Base-by-base conservation (phyloP, 2,329 filamentous ascomycete species). In the Chaetomium olivaceum region DNA sequence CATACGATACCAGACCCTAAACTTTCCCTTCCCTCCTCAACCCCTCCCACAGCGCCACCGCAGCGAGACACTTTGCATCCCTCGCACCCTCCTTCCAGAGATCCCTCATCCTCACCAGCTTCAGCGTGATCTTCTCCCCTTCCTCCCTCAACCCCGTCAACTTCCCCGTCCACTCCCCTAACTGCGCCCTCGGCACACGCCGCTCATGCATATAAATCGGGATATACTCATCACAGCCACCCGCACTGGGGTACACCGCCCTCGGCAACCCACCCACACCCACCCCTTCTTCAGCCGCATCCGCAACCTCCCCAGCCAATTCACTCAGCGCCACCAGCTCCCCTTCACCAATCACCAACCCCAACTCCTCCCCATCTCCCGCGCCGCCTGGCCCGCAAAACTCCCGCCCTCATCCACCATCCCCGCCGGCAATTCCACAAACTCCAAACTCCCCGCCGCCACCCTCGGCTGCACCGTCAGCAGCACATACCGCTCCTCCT, bases 101-200 rank as follows among this genome's bases (percentile, higher is more conserved):
- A 68, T 88, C 80, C 69, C 79, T 77, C 77, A 88, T 78, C 54
- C 76, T 81, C 14, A 89, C 83, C 31, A 89, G 73, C 75, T 85
- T 87, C 63, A 89, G 75, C 12, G 85, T 86, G 68, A 89, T 89
- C 77, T 80, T 87, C 77, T 89, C 86, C 1, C 86, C 86, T 9
- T 87, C 72, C 6, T 83, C 80, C 59, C 86, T 78, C 71, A 88
- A 71, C 0, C 87, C 87, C 25, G 86, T 88, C 59, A 87, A 73
- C 60, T 81, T 81, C 1, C 86, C 86, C 39, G 79, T 81, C 85
- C 84, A 88, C 62, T 85, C 81, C 16, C 76, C 73, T 60, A 89
- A 74, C 73, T 83, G 79, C 0, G 71, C 74, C 36, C 85, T 77
- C 7, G 81, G 77, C 4, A 89, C 78, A 27, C 80, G 77, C 57